These are phyloP conservation scores for Penicillium sp. DNA, from an alignment of 2,329 filamentous ascomycete genomes.

Conservation along the genomic window DNA sequence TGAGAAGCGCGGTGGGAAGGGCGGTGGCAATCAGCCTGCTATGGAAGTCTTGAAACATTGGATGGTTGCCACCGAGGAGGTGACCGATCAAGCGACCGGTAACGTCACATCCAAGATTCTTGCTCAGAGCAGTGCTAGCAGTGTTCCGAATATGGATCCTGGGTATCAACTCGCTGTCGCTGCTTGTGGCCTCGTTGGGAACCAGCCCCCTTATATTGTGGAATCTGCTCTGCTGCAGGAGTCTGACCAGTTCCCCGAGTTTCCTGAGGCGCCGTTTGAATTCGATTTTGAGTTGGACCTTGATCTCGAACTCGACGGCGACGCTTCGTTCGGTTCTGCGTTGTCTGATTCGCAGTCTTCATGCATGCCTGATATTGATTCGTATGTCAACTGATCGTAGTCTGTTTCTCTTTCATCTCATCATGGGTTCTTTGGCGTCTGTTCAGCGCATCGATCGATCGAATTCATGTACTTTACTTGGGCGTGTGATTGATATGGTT, in stretches of 20 bases:
- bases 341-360: constrained; percentile 35
- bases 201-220: constrained; percentile 21
- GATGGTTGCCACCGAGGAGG: constrained; percentile 59
- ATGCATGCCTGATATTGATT: constrained; percentile 35
- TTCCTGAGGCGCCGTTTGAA: constrained; percentile 26
- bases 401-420: constrained; percentile 12
- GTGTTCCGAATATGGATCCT: not conserved
- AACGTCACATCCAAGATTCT: not conserved
- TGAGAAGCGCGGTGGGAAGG: constrained; percentile 61
- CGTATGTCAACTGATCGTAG: constrained; percentile 39
- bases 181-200: not conserved
- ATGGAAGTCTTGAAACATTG: constrained; percentile 62
- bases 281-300: constrained; percentile 22
- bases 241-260: constrained; percentile 30
- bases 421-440: constrained; percentile 7
- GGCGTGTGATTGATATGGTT: not conserved
- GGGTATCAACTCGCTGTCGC: not conserved
- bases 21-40: constrained; percentile 60
- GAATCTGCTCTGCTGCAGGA: constrained; percentile 31
- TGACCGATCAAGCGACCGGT: constrained; percentile 31
- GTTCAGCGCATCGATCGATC: constrained; percentile 1
- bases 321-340: constrained; percentile 31
- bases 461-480: constrained; percentile 3
- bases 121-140: not conserved
- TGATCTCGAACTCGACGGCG: not conserved